A percentile compares a stretch with the other conserved stretches of the same genome.
phyloP scores from a whole-genome alignment of 768 basidiomycete species.

The Porphyrellus cyaneotinctus region DNA sequence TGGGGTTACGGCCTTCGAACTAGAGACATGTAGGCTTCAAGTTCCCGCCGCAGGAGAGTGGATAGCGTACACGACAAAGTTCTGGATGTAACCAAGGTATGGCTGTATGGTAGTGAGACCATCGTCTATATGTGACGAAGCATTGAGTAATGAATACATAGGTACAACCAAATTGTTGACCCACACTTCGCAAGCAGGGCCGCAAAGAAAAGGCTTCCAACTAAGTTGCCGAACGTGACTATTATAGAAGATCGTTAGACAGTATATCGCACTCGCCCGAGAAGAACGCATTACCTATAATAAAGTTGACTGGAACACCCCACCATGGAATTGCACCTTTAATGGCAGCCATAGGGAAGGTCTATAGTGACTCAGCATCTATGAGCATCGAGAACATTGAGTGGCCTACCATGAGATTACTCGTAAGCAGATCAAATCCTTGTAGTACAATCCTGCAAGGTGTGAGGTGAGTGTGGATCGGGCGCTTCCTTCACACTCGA shows the following conservation, averaged over 20 bases:
- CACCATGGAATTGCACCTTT: constrained; percentile 66
- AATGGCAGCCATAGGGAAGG: constrained; percentile 64
- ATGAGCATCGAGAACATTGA: background rate
- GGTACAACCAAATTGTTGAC: constrained; percentile 20
- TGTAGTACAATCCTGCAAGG: constrained; percentile 62
- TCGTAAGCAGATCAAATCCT: constrained; percentile 67
- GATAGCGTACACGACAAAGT: constrained; percentile 54
- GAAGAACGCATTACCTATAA: constrained; percentile 47
- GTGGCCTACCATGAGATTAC: constrained; percentile 64
- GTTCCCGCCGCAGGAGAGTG: background rate
- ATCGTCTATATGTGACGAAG: constrained; percentile 38
- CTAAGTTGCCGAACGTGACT: constrained; percentile 70
- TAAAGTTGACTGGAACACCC: constrained; percentile 64
- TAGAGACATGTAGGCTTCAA: constrained; percentile 23
- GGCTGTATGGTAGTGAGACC: constrained; percentile 58
- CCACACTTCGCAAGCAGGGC: constrained; percentile 62
- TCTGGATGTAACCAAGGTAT: constrained; percentile 49
- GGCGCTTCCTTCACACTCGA: constrained; percentile 1
- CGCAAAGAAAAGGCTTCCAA: constrained; percentile 66
- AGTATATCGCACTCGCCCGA: background rate
- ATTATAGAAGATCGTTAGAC: constrained; percentile 3
- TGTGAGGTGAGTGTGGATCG: background rate
- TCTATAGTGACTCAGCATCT: constrained; percentile 34
- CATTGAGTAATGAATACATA: background rate
- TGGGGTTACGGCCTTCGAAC: constrained; percentile 60